A percentile compares a stretch with the other conserved stretches of the same genome.
Evolutionary conservation across 2,329 filamentous ascomycete species (phyloP).

Genomic region (Pseudogymnoascus sp.): DNA sequence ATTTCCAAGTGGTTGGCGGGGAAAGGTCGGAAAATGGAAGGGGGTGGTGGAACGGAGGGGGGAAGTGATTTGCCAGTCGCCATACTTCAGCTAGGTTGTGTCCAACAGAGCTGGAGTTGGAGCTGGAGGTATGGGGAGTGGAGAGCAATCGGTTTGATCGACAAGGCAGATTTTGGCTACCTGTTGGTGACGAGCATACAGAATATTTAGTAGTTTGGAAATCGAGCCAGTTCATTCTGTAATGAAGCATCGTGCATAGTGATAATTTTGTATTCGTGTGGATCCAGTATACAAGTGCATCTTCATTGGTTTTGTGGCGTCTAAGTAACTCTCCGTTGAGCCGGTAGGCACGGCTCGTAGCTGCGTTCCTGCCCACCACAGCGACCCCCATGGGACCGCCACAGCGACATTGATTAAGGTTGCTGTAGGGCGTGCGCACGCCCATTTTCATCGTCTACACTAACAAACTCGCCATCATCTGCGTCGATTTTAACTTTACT

Average conservation of each 20-base stretch:
- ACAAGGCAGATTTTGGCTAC: neutral
- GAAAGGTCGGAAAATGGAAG: neutral
- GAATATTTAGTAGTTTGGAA: neutral
- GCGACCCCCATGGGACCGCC: neutral
- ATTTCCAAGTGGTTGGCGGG: neutral
- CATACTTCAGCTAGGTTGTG: neutral
- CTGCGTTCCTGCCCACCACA: neutral
- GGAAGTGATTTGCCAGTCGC: neutral
- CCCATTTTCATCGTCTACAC: neutral
- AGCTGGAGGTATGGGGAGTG: neutral
- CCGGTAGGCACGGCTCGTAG: neutral
- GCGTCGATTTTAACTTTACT: neutral
- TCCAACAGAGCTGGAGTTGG: neutral
- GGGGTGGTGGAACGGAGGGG: neutral
- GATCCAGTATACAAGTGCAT: neutral
- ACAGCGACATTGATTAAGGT: neutral
- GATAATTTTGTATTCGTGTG: neutral
- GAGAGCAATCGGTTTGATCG: neutral
- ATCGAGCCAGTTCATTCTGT: neutral
- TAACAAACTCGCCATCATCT: neutral
- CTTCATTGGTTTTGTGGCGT: neutral
- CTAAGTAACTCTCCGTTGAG: neutral
- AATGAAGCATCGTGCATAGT: neutral
- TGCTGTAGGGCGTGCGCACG: neutral
- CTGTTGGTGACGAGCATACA: neutral